These are phyloP conservation scores for Aquilaria yunnanensis DNA, from an alignment of 345 rosid species.

Conservation along the genomic window DNA sequence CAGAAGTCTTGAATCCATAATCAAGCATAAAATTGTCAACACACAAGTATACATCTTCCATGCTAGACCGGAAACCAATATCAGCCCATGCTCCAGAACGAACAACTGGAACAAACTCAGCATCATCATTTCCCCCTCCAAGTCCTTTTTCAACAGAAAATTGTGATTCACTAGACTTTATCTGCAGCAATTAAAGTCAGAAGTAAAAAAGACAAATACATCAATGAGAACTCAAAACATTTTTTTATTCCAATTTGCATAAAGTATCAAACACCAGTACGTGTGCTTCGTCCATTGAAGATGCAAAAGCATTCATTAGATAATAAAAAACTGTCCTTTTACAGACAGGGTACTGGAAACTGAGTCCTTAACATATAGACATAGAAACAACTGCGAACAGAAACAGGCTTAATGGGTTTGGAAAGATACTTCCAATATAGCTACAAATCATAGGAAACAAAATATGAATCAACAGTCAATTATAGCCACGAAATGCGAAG, in stretches of 20 bases:
- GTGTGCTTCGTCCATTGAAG: too few relatives aligned
- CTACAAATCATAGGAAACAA: too few relatives aligned
- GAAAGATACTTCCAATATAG: too few relatives aligned
- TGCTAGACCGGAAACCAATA: conserved; percentile 56
- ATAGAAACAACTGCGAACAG: too few relatives aligned
- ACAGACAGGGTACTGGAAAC: too few relatives aligned
- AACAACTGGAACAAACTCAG: conserved; percentile 47
- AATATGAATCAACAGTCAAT: too few relatives aligned
- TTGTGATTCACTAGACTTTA: conserved; percentile 42
- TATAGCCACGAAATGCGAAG: too few relatives aligned
- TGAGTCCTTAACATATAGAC: too few relatives aligned
- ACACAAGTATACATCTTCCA: conserved; percentile 80
- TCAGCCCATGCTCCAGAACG: conserved; percentile 92
- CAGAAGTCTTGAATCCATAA: conserved; percentile 34
- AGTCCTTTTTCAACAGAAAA: conserved; percentile 34
- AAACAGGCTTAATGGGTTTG: too few relatives aligned
- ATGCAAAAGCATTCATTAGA: too few relatives aligned
- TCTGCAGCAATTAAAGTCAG: conserved; percentile 39
- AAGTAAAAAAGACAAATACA: conserved; percentile 1
- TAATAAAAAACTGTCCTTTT: too few relatives aligned
- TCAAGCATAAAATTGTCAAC: conserved; percentile 50
- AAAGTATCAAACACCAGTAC: too few relatives aligned
- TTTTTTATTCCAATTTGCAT: not conserved
- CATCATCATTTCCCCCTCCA: conserved; percentile 23
- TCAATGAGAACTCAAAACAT: not conserved